Conservation (phyloP, 2,329 filamentous ascomycete species). For the Trichoderma endophyticum region DNA sequence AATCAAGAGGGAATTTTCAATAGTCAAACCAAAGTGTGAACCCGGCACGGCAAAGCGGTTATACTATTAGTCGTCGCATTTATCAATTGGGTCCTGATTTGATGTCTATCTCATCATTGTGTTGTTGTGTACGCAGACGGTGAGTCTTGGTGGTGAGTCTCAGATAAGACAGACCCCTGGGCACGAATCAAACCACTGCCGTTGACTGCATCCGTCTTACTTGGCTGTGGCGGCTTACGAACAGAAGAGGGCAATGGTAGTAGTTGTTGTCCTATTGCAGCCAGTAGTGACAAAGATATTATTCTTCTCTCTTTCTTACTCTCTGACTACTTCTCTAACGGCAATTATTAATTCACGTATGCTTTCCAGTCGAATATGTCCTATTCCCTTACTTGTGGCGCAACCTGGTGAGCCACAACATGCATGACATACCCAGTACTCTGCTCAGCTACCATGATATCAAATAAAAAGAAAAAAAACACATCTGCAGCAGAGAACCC, state of each 20-base stretch:
- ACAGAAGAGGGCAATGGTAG: neutral
- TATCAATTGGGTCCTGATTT: neutral
- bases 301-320: neutral
- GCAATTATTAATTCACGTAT: neutral
- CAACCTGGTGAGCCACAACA: neutral
- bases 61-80: neutral
- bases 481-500: neutral
- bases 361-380: too few species aligned
- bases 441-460: conserved; percentile 8
- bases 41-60: neutral
- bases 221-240: neutral
- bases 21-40: neutral
- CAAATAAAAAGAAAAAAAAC: neutral
- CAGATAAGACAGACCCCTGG: neutral
- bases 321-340: neutral
- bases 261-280: neutral
- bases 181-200: neutral
- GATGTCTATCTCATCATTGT: neutral
- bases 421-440: neutral
- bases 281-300: neutral
- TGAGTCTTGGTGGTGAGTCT: neutral
- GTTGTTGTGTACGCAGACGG: too few species aligned
- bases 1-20: neutral
- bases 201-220: neutral
- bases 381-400: neutral